Evolutionary conservation across 768 basidiomycete genomes (phyloP).

Genomic region (Psilocybe sp.): DNA sequence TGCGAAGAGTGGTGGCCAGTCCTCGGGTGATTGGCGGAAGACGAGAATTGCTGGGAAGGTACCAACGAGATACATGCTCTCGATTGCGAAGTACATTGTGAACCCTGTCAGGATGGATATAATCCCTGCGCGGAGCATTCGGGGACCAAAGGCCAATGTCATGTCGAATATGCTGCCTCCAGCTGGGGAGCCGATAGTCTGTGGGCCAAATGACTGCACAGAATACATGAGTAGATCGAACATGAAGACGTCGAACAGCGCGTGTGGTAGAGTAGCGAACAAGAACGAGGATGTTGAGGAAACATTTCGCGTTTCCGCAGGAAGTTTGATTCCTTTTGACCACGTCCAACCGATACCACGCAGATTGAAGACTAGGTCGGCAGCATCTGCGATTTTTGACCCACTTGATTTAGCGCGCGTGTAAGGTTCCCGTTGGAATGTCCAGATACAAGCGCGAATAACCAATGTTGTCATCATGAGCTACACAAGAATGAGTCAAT

Average conservation of each 20-base stretch:
- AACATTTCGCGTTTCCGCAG: slow-evolving; percentile 39
- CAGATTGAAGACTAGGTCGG: slow-evolving; percentile 48
- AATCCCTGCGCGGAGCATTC: slow-evolving; percentile 41
- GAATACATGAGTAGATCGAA: slow-evolving; percentile 44
- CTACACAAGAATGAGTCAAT: slow-evolving; percentile 20
- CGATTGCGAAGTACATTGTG: slow-evolving; percentile 42
- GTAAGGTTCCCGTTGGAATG: slow-evolving; percentile 33
- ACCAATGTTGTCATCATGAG: slow-evolving; percentile 31
- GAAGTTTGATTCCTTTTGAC: slow-evolving; percentile 41
- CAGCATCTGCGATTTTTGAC: slow-evolving; percentile 33
- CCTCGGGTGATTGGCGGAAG: slow-evolving; percentile 43
- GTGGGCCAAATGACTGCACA: slow-evolving; percentile 44
- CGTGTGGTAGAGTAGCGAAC: slow-evolving; percentile 27
- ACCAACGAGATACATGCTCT: slow-evolving; percentile 36
- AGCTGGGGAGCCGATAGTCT: slow-evolving; percentile 34
- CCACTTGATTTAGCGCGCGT: slow-evolving; percentile 20
- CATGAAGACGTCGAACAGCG: slow-evolving; percentile 31
- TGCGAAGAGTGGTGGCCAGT: slow-evolving; percentile 67
- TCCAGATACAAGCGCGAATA: slow-evolving; percentile 41
- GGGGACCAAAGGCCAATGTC: slow-evolving; percentile 28
- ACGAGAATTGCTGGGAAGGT: slow-evolving; percentile 43
- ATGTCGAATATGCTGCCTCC: slow-evolving; percentile 44
- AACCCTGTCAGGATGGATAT: slow-evolving; percentile 43
- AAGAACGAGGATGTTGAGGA: slow-evolving; percentile 35
- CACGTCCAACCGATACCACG: slow-evolving; percentile 66